These are phyloP conservation scores for Plasmodium billcollinsi DNA, from an alignment of 169 alveolate genomes.

Conservation along the genomic window DNA sequence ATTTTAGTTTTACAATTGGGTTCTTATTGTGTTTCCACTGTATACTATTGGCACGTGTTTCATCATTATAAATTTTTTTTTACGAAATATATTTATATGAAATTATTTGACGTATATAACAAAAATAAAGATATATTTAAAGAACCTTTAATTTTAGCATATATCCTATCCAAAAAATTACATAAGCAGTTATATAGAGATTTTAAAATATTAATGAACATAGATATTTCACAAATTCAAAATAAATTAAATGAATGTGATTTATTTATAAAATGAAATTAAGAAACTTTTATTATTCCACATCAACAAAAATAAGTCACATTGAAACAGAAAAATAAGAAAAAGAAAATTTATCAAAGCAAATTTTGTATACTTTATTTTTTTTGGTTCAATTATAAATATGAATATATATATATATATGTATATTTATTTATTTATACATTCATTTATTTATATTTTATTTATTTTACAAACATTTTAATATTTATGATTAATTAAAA, in stretches of 20 bases:
- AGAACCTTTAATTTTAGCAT: constrained; percentile 70
- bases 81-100: constrained; percentile 62
- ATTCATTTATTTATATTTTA: too few species aligned
- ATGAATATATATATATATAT: too few species aligned
- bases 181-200: constrained; percentile 47
- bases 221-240: constrained; percentile 69
- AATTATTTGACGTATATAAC: constrained; percentile 20
- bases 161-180: constrained; percentile 45
- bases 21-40: constrained; percentile 56
- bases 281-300: background rate
- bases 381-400: too few species aligned
- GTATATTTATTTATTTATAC: too few species aligned
- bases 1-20: constrained; percentile 71
- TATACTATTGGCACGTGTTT: constrained; percentile 76
- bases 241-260: constrained; percentile 37
- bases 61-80: constrained; percentile 72
- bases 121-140: constrained; percentile 49
- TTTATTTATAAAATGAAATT: constrained; percentile 13
- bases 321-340: too few species aligned
- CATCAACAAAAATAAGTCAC: too few species aligned
- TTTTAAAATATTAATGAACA: constrained; percentile 51
- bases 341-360: too few species aligned
- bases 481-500: too few species aligned
- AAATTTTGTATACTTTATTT: too few species aligned
- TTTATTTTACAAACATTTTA: too few species aligned